These are phyloP conservation scores for Candida golubevii DNA, from an alignment of 805 yeast genomes.

Conservation along the genomic window DNA sequence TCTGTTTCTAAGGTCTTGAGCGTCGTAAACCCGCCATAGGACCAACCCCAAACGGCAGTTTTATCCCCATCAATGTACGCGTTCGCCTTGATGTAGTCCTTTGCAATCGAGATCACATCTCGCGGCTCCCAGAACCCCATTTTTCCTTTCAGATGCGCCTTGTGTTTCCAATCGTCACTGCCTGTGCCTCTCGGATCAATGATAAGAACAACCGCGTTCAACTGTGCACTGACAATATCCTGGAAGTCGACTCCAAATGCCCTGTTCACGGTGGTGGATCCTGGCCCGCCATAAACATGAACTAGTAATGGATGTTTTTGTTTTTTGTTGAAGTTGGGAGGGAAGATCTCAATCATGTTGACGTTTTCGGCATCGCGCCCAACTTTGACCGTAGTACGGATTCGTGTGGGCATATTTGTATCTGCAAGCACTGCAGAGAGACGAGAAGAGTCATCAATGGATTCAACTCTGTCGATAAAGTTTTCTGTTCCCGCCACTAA, in stretches of 20 bases:
- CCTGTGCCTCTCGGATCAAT: slow-evolving; percentile 84
- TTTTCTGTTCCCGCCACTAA: slow-evolving; percentile 10
- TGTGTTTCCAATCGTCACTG: slow-evolving; percentile 67
- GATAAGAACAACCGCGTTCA: slow-evolving; percentile 58
- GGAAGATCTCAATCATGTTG: slow-evolving; percentile 59
- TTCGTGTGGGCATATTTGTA: slow-evolving; percentile 49
- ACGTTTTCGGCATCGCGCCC: slow-evolving; percentile 32
- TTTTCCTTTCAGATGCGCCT: slow-evolving; percentile 49
- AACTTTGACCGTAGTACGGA: slow-evolving; percentile 29
- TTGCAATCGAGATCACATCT: slow-evolving; percentile 53
- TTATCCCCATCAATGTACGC: slow-evolving; percentile 47
- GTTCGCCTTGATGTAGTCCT: slow-evolving; percentile 44
- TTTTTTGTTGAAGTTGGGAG: slow-evolving; percentile 47
- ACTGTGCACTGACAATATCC: slow-evolving; percentile 51
- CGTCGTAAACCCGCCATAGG: slow-evolving; percentile 78
- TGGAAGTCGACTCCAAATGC: slow-evolving; percentile 51
- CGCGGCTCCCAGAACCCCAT: slow-evolving; percentile 77
- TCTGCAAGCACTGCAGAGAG: slow-evolving; percentile 19
- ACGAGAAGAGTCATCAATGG: slow-evolving; percentile 18
- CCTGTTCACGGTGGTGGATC: slow-evolving; percentile 55
- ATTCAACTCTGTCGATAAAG: slow-evolving; percentile 10
- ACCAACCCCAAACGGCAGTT: slow-evolving; percentile 85
- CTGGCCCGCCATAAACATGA: slow-evolving; percentile 78
- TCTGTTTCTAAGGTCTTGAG: slow-evolving; percentile 71
- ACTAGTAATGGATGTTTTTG: slow-evolving; percentile 60